A percentile compares a stretch with the other conserved stretches of the same genome.
Conservation (phyloP, 1,284 basidiomycete genomes). For the Flammula alnicola region DNA sequence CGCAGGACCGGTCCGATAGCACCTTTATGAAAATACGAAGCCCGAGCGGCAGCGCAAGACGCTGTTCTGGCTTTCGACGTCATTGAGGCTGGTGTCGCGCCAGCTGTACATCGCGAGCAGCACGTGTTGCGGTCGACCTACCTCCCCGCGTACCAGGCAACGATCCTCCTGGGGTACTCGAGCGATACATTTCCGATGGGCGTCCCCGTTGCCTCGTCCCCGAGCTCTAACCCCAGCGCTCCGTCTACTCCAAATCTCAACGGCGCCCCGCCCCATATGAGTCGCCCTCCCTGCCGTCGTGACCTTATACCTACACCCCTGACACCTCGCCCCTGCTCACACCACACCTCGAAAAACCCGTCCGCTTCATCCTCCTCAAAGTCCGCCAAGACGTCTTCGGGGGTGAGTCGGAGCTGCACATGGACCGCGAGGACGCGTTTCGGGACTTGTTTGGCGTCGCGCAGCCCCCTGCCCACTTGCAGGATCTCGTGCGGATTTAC, state of each 20-base stretch:
- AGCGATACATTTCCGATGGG: constrained; percentile 73
- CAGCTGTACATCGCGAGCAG: constrained; percentile 74
- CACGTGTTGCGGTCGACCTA: constrained; percentile 77
- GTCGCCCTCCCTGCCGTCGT: constrained; percentile 9
- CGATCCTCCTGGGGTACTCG: constrained; percentile 67
- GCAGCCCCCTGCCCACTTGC: constrained; percentile 71
- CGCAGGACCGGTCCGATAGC: constrained; percentile 42
- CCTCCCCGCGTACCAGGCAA: constrained; percentile 63
- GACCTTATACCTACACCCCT: constrained; percentile 25
- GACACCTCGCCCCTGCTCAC: constrained; percentile 32
- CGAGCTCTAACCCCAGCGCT: no score
- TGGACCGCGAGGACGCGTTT: constrained; percentile 73
- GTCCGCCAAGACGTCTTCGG: constrained; percentile 75
- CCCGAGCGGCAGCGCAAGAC: constrained; percentile 61
- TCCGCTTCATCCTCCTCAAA: constrained; percentile 77
- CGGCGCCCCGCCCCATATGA: constrained; percentile 29
- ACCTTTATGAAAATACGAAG: constrained; percentile 51
- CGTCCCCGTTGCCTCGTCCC: constrained; percentile 5
- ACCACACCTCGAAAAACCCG: constrained; percentile 67
- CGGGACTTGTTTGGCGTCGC: constrained; percentile 76
- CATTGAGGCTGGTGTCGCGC: constrained; percentile 65
- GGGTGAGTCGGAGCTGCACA: constrained; percentile 72
- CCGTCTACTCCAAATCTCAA: no score
- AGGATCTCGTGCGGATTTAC: constrained; percentile 69
- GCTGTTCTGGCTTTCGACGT: constrained; percentile 67